A percentile compares a stretch with the other conserved stretches of the same genome.
Conservation (phyloP, 345 rosid genomes). For the Eucalyptus erythrocorys region DNA sequence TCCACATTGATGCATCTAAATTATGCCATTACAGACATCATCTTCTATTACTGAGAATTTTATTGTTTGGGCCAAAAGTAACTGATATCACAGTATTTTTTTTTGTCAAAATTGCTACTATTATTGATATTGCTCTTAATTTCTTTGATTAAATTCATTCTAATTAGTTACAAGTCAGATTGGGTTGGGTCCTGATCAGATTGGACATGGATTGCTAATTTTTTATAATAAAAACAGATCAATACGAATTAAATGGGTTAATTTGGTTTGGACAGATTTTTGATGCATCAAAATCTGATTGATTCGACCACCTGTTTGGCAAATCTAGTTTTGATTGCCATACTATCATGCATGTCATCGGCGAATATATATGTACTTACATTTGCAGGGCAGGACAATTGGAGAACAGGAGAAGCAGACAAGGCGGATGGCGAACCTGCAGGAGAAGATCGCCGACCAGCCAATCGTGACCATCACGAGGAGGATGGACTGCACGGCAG, state of each 20-base stretch:
- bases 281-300: neutral
- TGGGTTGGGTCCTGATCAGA: neutral
- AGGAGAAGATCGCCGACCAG: conserved; percentile 32
- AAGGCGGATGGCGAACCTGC: conserved; percentile 11
- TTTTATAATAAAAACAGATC: neutral
- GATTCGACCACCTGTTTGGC: neutral
- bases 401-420: conserved; percentile 17
- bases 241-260: neutral
- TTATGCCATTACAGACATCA: neutral
- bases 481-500: neutral
- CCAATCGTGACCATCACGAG: conserved; percentile 13
- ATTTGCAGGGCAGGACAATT: conserved; percentile 5
- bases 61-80: neutral
- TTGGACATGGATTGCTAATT: neutral
- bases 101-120: too few relatives aligned
- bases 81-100: neutral
- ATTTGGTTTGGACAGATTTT: neutral
- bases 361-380: neutral
- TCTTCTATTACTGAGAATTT: neutral
- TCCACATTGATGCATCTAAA: neutral
- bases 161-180: neutral
- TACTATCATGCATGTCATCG: neutral
- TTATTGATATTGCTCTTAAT: neutral
- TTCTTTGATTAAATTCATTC: neutral
- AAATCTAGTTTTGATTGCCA: neutral